These are phyloP conservation scores for Exserohilum turcica DNA, from an alignment of 2,329 filamentous ascomycete genomes.

Conservation along the genomic window DNA sequence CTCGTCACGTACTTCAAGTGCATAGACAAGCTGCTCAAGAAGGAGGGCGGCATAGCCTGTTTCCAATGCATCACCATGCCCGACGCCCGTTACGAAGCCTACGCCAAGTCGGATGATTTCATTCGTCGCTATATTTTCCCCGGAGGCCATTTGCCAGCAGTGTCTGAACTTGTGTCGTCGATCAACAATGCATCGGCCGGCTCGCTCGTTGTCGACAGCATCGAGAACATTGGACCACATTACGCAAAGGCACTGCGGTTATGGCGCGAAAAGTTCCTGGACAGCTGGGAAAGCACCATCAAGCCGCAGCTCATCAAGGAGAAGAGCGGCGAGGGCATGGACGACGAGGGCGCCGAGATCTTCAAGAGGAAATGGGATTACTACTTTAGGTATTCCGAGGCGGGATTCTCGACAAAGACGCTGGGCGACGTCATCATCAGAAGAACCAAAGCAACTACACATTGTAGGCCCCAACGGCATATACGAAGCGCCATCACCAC, in stretches of 20 bases:
- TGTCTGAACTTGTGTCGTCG: slow-evolving; percentile 67
- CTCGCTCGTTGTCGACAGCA: slow-evolving; percentile 67
- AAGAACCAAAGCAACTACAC: slow-evolving; percentile 2
- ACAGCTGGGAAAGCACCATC: slow-evolving; percentile 66
- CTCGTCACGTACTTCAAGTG: slow-evolving; percentile 70
- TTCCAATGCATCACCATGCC: slow-evolving; percentile 82
- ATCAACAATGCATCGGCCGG: slow-evolving; percentile 66
- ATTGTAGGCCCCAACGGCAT: slow-evolving; percentile 11
- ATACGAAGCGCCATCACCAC: not conserved
- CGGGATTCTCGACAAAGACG: slow-evolving; percentile 73
- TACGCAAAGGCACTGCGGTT: slow-evolving; percentile 71
- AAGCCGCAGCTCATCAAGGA: slow-evolving; percentile 63
- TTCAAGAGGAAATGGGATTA: slow-evolving; percentile 78
- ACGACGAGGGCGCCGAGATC: slow-evolving; percentile 67
- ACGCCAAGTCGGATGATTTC: slow-evolving; percentile 71
- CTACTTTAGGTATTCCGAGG: slow-evolving; percentile 77
- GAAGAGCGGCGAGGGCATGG: slow-evolving; percentile 64
- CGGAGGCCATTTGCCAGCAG: slow-evolving; percentile 72
- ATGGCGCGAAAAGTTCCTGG: slow-evolving; percentile 70
- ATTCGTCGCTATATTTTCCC: slow-evolving; percentile 80
- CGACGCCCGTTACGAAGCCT: slow-evolving; percentile 68
- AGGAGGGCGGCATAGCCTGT: slow-evolving; percentile 67
- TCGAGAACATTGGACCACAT: slow-evolving; percentile 76
- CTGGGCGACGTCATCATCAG: slow-evolving; percentile 75
- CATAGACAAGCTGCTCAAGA: slow-evolving; percentile 68